Evolutionary conservation across 164 flowering plant genomes (phyloP), one percentile per base, ranked within the genome.

Genomic region (Stephania japonica): DNA sequence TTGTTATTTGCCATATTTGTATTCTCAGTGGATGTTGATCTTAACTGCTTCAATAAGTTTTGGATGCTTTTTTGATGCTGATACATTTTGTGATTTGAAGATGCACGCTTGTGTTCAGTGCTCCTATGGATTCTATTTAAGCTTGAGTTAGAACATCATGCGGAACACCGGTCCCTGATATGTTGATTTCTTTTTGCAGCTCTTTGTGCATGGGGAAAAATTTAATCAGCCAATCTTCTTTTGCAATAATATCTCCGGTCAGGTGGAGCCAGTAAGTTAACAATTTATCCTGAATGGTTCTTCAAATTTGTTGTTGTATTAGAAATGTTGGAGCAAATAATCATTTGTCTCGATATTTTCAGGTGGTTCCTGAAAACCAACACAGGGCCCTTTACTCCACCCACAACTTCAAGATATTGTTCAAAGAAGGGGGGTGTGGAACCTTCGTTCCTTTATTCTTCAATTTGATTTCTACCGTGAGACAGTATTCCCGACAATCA

Each of bases 371-470:
- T 19, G 94, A 89, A 14, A 84, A 76, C 70, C 84, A 91, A 78
- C 85, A 89, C 77, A 81, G 91, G 73, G 97, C 97, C 24, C 89
- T 95, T 19, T 93, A 90, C 76, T 91, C 99, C 3, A 85, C 97
- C 65, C 95, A 93, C 70, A 83, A 97, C 21, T 87, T 95, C 84
- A 95, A 91, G 88, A 91, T 95, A 70, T 61, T 89, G 84, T 95
- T 95, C 85, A 95, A 93, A 85, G 98, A 95, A 78, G 99, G 99
- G 5, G 99, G 99, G 32, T 93, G 97, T 81, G 99, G 98, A 71
- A 95, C 99, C 43, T 95, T 91, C 80, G 84, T 95, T 41, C 99
- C 98, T 1, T 81, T 95, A 4, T 93, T 91, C 75, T 85, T 96
- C 71, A 96, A 91, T 78, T 75, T 93, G 85, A 86, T 91, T 7